Evolutionary conservation across 306 rosid genomes (phyloP).

Genomic region (Lathyrus oleraceus): DNA sequence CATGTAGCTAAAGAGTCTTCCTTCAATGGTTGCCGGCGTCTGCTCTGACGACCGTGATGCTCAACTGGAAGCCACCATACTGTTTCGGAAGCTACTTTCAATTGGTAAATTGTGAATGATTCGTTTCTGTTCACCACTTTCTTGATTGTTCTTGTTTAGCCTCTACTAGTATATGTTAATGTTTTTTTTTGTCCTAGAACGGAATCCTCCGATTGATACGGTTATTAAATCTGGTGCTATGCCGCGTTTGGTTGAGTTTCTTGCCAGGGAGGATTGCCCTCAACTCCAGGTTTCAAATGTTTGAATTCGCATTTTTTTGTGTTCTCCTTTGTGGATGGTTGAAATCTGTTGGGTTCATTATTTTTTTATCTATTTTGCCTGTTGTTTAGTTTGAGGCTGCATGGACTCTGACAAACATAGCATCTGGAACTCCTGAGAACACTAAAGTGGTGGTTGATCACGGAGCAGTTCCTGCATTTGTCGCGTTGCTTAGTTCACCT

Average conservation of each 20-base stretch:
- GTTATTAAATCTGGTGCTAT: slow-evolving; percentile 81
- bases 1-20: slow-evolving; percentile 73
- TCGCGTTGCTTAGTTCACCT: slow-evolving; percentile 71
- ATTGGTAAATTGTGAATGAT: slow-evolving; percentile 47
- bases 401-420: slow-evolving; percentile 88
- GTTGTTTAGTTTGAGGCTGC: slow-evolving; percentile 76
- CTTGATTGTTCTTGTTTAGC: background rate
- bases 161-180: background rate
- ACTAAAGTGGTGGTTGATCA: slow-evolving; percentile 85
- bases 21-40: slow-evolving; percentile 74
- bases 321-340: background rate
- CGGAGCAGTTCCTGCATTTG: slow-evolving; percentile 80
- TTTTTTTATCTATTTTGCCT: background rate
- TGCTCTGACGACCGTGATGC: slow-evolving; percentile 48
- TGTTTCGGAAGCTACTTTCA: slow-evolving; percentile 75
- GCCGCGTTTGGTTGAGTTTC: slow-evolving; percentile 82
- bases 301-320: background rate
- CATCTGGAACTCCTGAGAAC: slow-evolving; percentile 82
- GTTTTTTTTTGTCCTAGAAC: slow-evolving; percentile 36
- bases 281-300: slow-evolving; percentile 64
- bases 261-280: slow-evolving; percentile 69
- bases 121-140: background rate
- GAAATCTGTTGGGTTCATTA: background rate
- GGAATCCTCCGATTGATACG: slow-evolving; percentile 83
- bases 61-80: slow-evolving; percentile 81